Evolutionary conservation across 768 basidiomycete genomes (phyloP), one percentile per base, ranked within the genome.

Genomic region (Pleurotus giganteus): DNA sequence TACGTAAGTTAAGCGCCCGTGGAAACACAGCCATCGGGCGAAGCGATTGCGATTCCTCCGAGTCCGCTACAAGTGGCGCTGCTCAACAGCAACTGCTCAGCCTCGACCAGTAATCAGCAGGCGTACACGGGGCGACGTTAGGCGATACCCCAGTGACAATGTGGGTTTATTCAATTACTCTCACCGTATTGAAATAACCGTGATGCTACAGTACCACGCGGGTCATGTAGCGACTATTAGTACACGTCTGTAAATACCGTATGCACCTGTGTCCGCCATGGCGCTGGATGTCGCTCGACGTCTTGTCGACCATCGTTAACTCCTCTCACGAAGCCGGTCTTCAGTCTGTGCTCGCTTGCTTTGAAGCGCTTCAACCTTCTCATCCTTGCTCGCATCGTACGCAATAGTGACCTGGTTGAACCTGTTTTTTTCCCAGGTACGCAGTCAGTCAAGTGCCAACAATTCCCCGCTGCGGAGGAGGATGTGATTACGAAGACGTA

Each of bases 361-460:
- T 66, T 85, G 83, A 50, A 97, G 80, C 7, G 85, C 88, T 2
- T 83, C 80, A 17, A 94, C 74, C 66, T 88, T 89, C 34, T 91
- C 91, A 4, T 94, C 93, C 74, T 94, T 95, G 19, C 81, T 74
- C 0, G 94, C 93, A 61, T 98, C 91, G 64, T 93, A 94, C 0
- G 86, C 69, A 26, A 94, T 80, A 0, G 79, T 80, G 0, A 74
- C 75, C 69, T 96, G 94, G 69, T 96, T 96, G 76, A 89, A 96
- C 42, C 91, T 94, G 61, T 41, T 17, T 15, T 6, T 50, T 46
- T 57, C 5, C 42, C 23, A 57, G 32, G 28, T 7, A 46, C 26
- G 32, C 29, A 31, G 34, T 37, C 15, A 32, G 49, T 9, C 23
- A 50, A 5, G 31, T 12, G 19, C 29, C 39, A 41, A n/a, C n/a